These are phyloP conservation scores for Chytridium lagenaria DNA, from an alignment of 371 early-diverging fungal genomes.

Conservation along the genomic window DNA sequence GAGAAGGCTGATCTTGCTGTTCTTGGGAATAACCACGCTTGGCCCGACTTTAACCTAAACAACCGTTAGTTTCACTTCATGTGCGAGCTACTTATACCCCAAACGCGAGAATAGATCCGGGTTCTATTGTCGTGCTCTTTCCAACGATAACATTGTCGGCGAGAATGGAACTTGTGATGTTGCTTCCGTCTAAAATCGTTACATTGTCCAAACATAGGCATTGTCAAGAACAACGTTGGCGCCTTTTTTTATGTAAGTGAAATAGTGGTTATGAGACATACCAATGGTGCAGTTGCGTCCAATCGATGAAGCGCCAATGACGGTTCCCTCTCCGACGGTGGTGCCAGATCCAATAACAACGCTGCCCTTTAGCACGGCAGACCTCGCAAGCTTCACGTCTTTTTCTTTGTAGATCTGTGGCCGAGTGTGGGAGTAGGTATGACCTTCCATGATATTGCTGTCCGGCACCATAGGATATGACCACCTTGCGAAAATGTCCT, in stretches of 20 bases:
- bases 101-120: slow-evolving; percentile 55
- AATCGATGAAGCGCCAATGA: slow-evolving; percentile 77
- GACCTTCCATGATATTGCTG: slow-evolving; percentile 70
- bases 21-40: slow-evolving; percentile 67
- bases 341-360: slow-evolving; percentile 83
- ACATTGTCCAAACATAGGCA: slow-evolving; percentile 84
- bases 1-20: slow-evolving; percentile 69
- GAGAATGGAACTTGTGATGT: slow-evolving; percentile 72
- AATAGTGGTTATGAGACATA: slow-evolving; percentile 12
- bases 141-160: slow-evolving; percentile 72
- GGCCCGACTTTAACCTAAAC: slow-evolving; percentile 79
- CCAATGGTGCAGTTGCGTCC: slow-evolving; percentile 85
- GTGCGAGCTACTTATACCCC: slow-evolving; percentile 46
- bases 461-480: slow-evolving; percentile 93
- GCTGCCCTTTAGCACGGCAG: slow-evolving; percentile 78
- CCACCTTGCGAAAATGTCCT: slow-evolving; percentile 91
- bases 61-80: neutral
- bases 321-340: slow-evolving; percentile 75
- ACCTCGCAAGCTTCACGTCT: slow-evolving; percentile 73
- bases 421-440: slow-evolving; percentile 73
- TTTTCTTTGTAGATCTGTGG: slow-evolving; percentile 86
- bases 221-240: slow-evolving; percentile 77
- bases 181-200: slow-evolving; percentile 69
- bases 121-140: slow-evolving; percentile 56
- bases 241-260: slow-evolving; percentile 20